A percentile compares a stretch with the other conserved stretches of the same genome.
These are phyloP conservation scores for Picochlorum sp. DNA, from an alignment of 139 green algal species.

Conservation along the genomic window DNA sequence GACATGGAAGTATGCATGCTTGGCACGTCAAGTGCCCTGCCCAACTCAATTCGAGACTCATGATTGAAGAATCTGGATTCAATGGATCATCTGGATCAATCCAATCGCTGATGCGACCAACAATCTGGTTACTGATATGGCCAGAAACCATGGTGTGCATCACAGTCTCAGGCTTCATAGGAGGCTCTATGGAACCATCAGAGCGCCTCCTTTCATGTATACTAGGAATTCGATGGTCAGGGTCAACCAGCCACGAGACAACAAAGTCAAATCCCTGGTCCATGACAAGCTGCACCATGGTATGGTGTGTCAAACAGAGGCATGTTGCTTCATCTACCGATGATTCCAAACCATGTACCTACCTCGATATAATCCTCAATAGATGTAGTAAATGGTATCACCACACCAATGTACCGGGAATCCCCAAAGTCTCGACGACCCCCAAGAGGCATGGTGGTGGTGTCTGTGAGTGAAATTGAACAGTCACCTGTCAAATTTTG, in stretches of 20 bases:
- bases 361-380: not conserved
- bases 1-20: constrained; percentile 64
- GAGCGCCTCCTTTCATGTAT: constrained; percentile 15
- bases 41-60: constrained; percentile 78
- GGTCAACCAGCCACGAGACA: constrained; percentile 60
- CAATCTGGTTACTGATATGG: constrained; percentile 64
- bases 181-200: constrained; percentile 25
- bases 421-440: constrained; percentile 79
- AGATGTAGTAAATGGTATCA: constrained; percentile 38
- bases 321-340: not conserved
- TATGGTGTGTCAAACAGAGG: not conserved
- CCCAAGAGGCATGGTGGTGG: constrained; percentile 78
- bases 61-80: not conserved
- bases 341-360: not conserved
- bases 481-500: too few species aligned
- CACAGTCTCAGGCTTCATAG: constrained; percentile 56
- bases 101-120: constrained; percentile 65
- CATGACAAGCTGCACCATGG: constrained; percentile 39
- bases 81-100: constrained; percentile 60
- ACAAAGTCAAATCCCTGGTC: constrained; percentile 88
- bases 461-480: not conserved
- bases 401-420: constrained; percentile 70
- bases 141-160: constrained; percentile 43
- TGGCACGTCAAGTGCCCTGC: constrained; percentile 83
- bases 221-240: constrained; percentile 22